These are phyloP conservation scores for Truncatella angustata DNA, from an alignment of 2,329 filamentous ascomycete species.

Conservation along the genomic window DNA sequence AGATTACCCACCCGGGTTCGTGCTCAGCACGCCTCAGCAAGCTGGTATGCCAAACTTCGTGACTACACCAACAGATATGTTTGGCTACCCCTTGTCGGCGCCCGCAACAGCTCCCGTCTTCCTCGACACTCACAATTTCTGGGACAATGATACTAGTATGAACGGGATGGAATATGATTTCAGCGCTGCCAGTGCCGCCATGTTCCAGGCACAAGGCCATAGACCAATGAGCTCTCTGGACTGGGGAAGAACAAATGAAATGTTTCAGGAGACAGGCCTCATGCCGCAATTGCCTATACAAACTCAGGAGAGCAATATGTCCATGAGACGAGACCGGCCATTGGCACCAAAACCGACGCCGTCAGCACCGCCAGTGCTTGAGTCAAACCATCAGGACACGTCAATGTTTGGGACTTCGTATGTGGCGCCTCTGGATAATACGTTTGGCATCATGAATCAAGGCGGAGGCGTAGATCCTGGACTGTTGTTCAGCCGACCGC, in stretches of 20 bases:
- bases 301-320: conserved; percentile 35
- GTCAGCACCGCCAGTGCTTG: conserved; percentile 29
- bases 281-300: conserved; percentile 30
- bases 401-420: conserved; percentile 41
- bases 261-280: conserved; percentile 48
- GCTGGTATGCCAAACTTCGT: conserved; percentile 46
- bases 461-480: conserved; percentile 57
- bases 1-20: conserved; percentile 53
- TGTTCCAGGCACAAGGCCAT: conserved; percentile 44
- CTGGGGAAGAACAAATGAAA: conserved; percentile 54
- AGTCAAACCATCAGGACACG: conserved; percentile 34
- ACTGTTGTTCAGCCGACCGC: conserved; percentile 53
- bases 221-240: conserved; percentile 52
- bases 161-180: conserved; percentile 61
- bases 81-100: conserved; percentile 59
- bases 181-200: conserved; percentile 37
- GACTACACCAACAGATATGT: conserved; percentile 52
- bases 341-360: conserved; percentile 51
- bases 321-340: conserved; percentile 40
- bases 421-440: conserved; percentile 44
- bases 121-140: conserved; percentile 45
- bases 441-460: conserved; percentile 47
- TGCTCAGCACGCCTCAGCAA: conserved; percentile 46
- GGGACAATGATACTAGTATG: conserved; percentile 54
- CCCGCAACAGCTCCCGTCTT: conserved; percentile 48